These are phyloP conservation scores for Neurospora sp. DNA, from an alignment of 495 filamentous ascomycete genomes.

Conservation along the genomic window DNA sequence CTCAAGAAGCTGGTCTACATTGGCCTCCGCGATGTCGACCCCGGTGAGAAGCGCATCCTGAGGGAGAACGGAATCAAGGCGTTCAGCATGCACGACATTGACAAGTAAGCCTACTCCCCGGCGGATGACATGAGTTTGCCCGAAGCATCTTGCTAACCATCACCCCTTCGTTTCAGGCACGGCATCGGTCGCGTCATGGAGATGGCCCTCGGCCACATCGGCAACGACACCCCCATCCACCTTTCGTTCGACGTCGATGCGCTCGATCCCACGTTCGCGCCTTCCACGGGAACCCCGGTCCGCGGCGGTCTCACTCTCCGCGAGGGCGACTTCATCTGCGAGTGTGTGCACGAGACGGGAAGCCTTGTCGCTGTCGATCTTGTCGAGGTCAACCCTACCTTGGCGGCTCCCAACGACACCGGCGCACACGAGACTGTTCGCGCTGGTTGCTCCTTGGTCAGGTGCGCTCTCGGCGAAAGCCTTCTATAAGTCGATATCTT, in stretches of 20 bases:
- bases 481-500: constrained; percentile 44
- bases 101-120: constrained; percentile 44
- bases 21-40: constrained; percentile 84
- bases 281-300: constrained; percentile 91
- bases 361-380: constrained; percentile 86
- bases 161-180: constrained; percentile 37
- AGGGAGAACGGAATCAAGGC: constrained; percentile 84
- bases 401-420: constrained; percentile 50
- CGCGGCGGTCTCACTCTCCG: constrained; percentile 89
- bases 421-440: constrained; percentile 83
- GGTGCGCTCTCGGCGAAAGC: constrained; percentile 87
- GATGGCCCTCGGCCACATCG: constrained; percentile 92
- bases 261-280: constrained; percentile 90
- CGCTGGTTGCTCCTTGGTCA: constrained; percentile 79
- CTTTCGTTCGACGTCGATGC: constrained; percentile 97
- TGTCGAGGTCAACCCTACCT: constrained; percentile 88
- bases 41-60: constrained; percentile 82
- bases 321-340: constrained; percentile 96
- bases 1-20: constrained; percentile 93
- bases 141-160: constrained; percentile 6
- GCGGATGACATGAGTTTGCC: constrained; percentile 3
- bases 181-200: constrained; percentile 96
- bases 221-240: constrained; percentile 88
- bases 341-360: constrained; percentile 89
- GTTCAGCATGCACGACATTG: constrained; percentile 98